Evolutionary conservation across 75 land plant species (phyloP), one percentile per base, ranked within the genome.

Genomic region (Picea sitchensis): DNA sequence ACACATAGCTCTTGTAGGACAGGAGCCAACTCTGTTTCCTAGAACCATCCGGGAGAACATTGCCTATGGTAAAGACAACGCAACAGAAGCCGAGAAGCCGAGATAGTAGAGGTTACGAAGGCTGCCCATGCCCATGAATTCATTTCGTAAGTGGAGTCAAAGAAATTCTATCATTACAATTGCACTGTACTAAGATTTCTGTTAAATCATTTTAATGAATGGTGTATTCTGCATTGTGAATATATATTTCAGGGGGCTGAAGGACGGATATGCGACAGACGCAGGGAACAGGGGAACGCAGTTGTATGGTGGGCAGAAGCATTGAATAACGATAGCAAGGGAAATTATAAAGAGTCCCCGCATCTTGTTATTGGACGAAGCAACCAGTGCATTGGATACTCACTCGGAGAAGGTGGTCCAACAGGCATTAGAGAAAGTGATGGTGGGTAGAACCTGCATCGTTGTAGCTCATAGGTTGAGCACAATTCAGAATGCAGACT

Each of bases 51-150:
- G 87, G 0, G 92, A 93, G 15, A 93, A 93, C 82, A 93, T 93
- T 58, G 80, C 69, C 7, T 91, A 91, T 78, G 93, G 91, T 12
- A 82, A 81, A 23, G 81, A 84, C 61, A 73, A 78, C 44, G 86
- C 89, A 0, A 81, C 77, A 6, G 95, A 89, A 65, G 82, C 89
- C 0, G 95, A 6, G 95, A 89, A 65, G 82, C 89, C 0, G 95
- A 93, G 83, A 77, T 91, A 8, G 78, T 84, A 34, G 82, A 86
- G 65, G 95, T 93, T 31, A 88, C 93, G 17, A 65, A 56, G 23
- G 83, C 88, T 15, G 92, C 95, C 65, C 91, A 93, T 78, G 93
- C 93, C 15, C 91, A 91, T 80, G 85, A 85, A 21, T 93, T 91
- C 61, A 88, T 93, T 75, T 83, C 88, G 92, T 90, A 80, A n/a